These are phyloP conservation scores for Nakazawaea sp. DNA, from an alignment of 805 yeast genomes.

Conservation along the genomic window DNA sequence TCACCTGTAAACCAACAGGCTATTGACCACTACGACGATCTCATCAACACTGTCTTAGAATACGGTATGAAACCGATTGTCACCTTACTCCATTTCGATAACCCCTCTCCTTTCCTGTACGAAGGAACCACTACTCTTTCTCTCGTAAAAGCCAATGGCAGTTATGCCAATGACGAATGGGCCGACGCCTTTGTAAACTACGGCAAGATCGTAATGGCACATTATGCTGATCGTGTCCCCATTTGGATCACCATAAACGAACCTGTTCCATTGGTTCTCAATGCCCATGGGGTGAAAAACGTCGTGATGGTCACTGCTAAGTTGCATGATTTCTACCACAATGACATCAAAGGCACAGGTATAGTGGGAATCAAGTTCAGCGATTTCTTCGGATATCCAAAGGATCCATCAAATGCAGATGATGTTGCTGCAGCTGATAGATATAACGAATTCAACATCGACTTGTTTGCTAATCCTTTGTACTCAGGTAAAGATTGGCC, in stretches of 20 bases:
- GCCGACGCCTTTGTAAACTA: conserved; percentile 26
- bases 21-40: conserved; percentile 10
- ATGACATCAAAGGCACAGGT: conserved; percentile 19
- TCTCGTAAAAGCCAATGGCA: conserved; percentile 18
- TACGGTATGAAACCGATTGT: conserved; percentile 20
- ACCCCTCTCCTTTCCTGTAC: conserved; percentile 18
- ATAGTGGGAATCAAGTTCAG: conserved; percentile 22
- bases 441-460: conserved; percentile 19
- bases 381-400: conserved; percentile 22
- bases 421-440: conserved; percentile 23
- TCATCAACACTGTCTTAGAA: conserved; percentile 8
- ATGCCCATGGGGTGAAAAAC: conserved; percentile 19
- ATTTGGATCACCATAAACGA: conserved; percentile 28
- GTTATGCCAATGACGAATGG: conserved; percentile 14
- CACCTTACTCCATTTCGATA: conserved; percentile 28
- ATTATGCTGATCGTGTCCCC: conserved; percentile 24
- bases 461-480: conserved; percentile 24
- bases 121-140: conserved; percentile 9
- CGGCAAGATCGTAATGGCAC: conserved; percentile 24
- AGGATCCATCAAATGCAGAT: conserved; percentile 17
- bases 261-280: conserved; percentile 21
- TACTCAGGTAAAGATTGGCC: conserved; percentile 25
- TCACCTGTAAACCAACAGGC: conserved; percentile 10
- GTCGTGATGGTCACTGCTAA: conserved; percentile 17
- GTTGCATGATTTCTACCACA: conserved; percentile 11